Percentiles rank a stretch among this genome's conserved stretches.
Conservation (phyloP, 371 early-diverging fungal genomes). For the Capniomyces stellatus region DNA sequence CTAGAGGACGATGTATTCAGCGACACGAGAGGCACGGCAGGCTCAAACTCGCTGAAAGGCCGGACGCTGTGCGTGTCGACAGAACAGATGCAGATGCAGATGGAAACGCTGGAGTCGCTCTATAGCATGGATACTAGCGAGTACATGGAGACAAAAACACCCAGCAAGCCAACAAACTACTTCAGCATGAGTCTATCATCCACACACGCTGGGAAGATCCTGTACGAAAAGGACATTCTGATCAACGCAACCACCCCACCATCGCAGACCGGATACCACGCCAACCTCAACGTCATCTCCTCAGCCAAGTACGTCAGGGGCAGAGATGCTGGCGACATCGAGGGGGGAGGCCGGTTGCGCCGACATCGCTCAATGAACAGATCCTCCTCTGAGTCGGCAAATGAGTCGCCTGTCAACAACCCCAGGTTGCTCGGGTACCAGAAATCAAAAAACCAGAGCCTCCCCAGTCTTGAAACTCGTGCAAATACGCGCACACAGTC, state of each 20-base stretch:
- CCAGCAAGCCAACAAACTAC: no score
- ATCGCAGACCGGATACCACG: not conserved
- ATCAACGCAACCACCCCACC: not conserved
- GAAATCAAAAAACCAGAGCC: not conserved
- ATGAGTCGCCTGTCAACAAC: constrained; percentile 1
- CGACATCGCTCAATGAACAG: not conserved
- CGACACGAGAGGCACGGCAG: no score
- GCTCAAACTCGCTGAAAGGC: no score
- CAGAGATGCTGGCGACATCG: not conserved
- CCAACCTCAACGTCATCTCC: not conserved
- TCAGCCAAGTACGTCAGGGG: not conserved
- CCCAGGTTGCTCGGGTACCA: not conserved
- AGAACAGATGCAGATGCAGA: no score
- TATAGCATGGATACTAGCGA: no score
- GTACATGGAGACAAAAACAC: no score
- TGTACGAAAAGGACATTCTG: no score
- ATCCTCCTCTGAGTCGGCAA: not conserved
- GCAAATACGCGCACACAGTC: not conserved
- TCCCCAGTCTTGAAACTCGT: not conserved
- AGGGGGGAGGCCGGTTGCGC: not conserved
- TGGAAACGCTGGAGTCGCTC: no score
- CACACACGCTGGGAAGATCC: no score
- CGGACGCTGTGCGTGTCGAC: no score
- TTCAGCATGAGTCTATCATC: no score
- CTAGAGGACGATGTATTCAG: no score